Evolutionary conservation across 768 basidiomycete genomes (phyloP), one percentile per base, ranked within the genome.

Genomic region (Pulveroboletus sp.): DNA sequence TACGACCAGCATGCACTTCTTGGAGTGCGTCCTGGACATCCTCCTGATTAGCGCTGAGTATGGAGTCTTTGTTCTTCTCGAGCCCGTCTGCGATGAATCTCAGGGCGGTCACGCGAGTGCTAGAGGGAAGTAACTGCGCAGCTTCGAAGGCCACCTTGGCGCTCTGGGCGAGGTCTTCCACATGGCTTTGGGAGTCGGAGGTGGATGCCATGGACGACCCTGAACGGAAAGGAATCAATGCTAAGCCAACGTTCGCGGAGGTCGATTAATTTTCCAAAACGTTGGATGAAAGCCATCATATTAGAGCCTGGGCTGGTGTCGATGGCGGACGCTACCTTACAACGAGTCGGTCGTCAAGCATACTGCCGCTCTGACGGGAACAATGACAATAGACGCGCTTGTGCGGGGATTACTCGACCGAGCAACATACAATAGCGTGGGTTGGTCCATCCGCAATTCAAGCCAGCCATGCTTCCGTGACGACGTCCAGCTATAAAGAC

Each of bases 121-220:
- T 59, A 1, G 85, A 68, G 18, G 81, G 71, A 47, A 95, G 72
- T 18, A 95, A 77, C 64, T 96, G 95, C 5, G 93, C 93, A 17
- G 77, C 76, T 59, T 93, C 85, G 63, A 95, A 99, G 0, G 95
- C 90, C 8, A 69, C 63, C 64, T 92, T 90, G 21, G 93, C 92
- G 2, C 79, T 75, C 62, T 74, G 78, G 12, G 95, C 96, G 50
- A 97, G 85, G 14, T 66, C 69, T 64, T 76, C 71, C n/a, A 75
- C 78, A 40, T 58, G 47, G 24, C 21, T 56, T 44, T 58, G 44
- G 15, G 62, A 43, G 30, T 41, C 48, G 39, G 54, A 45, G 31
- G 56, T 39, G 1, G 51, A 49, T 21, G 56, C 9, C 50, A 62
- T 62, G 41, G 21, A 21, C 3, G 21, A 21, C 21, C 21, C 21